phyloP scores from a whole-genome alignment of 2,329 filamentous ascomycete genomes.

The Bertia moriformis region DNA sequence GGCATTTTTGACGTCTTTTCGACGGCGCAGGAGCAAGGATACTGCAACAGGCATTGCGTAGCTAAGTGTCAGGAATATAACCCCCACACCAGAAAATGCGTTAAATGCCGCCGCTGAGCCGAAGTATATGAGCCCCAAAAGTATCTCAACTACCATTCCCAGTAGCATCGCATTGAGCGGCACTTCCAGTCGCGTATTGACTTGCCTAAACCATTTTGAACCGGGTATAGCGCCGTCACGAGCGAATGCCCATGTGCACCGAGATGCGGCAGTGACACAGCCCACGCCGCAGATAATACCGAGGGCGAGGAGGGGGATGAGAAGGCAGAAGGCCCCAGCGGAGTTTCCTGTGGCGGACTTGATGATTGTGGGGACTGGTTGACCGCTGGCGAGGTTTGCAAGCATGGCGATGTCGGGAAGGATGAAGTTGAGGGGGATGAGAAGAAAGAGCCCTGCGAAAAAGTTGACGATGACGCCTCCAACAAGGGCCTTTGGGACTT shows the following conservation, averaged over 20 bases:
- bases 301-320: conserved; percentile 51
- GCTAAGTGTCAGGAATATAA: conserved; percentile 54
- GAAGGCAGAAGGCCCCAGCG: conserved; percentile 45
- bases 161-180: conserved; percentile 62
- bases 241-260: conserved; percentile 56
- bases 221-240: conserved; percentile 58
- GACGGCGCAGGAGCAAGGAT: conserved; percentile 38
- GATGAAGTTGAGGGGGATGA: conserved; percentile 57
- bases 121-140: conserved; percentile 55
- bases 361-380: conserved; percentile 52
- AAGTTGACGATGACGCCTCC: conserved; percentile 53
- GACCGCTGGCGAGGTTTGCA: conserved; percentile 33
- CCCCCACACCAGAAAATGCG: conserved; percentile 56
- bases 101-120: conserved; percentile 58
- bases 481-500: conserved; percentile 63
- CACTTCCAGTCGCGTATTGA: conserved; percentile 47
- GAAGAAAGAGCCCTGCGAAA: conserved; percentile 49
- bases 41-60: conserved; percentile 56
- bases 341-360: conserved; percentile 43
- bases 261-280: conserved; percentile 54
- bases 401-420: conserved; percentile 46
- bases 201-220: conserved; percentile 40
- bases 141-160: conserved; percentile 47
- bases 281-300: conserved; percentile 54
- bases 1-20: conserved; percentile 39